Conservation (phyloP, 208 protist genomes). For the Trypanosoma boissoni region DNA sequence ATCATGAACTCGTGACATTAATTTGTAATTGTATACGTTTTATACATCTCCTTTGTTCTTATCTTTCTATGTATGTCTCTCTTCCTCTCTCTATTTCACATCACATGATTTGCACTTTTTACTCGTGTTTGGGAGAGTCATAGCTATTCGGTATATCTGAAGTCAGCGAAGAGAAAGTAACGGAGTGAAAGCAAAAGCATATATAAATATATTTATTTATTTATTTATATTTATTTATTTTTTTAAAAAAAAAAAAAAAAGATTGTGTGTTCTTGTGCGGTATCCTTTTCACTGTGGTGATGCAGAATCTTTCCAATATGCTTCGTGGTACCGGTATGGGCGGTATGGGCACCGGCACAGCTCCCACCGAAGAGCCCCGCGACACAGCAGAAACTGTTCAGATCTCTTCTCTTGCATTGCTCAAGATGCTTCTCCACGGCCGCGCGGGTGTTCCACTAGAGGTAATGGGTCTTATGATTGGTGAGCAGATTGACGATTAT, state of each 20-base stretch:
- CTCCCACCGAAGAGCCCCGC: constrained; percentile 49
- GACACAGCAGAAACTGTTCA: constrained; percentile 99
- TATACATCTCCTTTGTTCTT: no score
- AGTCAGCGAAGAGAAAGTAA: not conserved
- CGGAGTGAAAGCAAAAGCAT: constrained; percentile 3
- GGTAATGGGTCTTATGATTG: constrained; percentile 99
- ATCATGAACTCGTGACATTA: no score
- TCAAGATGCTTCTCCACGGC: constrained; percentile 99
- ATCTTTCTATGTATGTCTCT: no score
- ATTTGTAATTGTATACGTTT: no score
- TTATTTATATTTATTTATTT: constrained; percentile 13
- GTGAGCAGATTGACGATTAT: constrained; percentile 99
- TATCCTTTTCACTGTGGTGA: constrained; percentile 1
- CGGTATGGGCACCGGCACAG: constrained; percentile 3
- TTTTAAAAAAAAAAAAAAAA: no score
- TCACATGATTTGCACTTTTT: no score
- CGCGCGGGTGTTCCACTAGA: constrained; percentile 99
- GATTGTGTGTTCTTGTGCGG: constrained; percentile 12
- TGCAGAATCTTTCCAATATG: constrained; percentile 20
- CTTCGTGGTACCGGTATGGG: not conserved
- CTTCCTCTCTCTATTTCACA: no score
- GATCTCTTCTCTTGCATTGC: constrained; percentile 99
- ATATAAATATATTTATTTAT: no score
- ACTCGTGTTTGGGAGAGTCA: no score
- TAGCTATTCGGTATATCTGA: no score